Base-by-base conservation (phyloP, 2,329 filamentous ascomycete genomes). In the Colletotrichum chrysophilum region DNA sequence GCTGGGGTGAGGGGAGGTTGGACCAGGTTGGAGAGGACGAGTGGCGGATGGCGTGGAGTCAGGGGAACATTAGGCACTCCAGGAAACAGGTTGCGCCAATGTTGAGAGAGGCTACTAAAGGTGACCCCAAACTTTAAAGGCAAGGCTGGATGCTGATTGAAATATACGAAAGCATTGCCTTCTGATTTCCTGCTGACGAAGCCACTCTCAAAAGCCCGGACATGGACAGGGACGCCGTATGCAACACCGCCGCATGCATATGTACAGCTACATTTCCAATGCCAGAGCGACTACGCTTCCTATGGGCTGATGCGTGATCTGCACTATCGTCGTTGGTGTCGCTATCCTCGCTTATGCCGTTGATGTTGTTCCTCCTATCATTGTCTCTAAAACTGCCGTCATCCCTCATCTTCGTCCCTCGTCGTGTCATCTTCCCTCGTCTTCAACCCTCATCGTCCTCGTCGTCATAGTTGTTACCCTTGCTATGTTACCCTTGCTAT, bases 41-140 rank as follows among this genome's bases (percentile, higher is more conserved):
- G 66, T 91, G 88, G 86, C 88, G 91, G 79, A 87, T 86, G 76
- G 91, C 91, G 28, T 96, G 94, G 94, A 87, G 85, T 79, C 94
- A 96, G 85, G 86, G 88, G 24, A 89, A 90, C 76, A 79, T 93
- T 56, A 89, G 89, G 60, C 86, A 90, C 73, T 93, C 92, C 79
- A 86, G 93, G 78, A 94, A 94, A 84, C 92, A 95, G 82, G 89
- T 96, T 30, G 93, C 91, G 36, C 91, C 94, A 14, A 87, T 94
- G 78, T 80, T 94, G 80, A 89, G 92, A 73, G 89, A 93, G 77
- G 88, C 87, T 0, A 86, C 92, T 81, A 85, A 83, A 58, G 64
- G 56, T 3, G 28, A 30, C 3, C 9, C 69, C 10, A 61, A 43
- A 36, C 43, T 75, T 21, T 75, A 32, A 75, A 2, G 9, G 6